A percentile compares a stretch with the other conserved stretches of the same genome.
These are phyloP conservation scores for Cryphonectria carpinicola DNA, from an alignment of 2,329 filamentous ascomycete genomes.

Conservation along the genomic window DNA sequence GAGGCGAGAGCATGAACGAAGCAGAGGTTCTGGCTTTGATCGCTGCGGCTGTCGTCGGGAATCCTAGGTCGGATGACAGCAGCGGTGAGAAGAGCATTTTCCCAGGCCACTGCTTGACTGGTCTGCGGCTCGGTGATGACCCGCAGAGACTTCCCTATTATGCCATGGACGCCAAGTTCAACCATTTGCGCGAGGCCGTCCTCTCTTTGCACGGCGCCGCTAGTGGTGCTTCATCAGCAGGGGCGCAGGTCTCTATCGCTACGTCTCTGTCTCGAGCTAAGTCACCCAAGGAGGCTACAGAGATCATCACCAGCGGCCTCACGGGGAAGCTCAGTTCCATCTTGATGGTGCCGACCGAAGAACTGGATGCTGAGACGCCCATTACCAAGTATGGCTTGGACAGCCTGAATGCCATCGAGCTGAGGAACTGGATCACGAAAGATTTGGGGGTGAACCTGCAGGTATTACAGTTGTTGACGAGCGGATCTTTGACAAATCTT, in stretches of 20 bases:
- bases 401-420: conserved; percentile 38
- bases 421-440: conserved; percentile 42
- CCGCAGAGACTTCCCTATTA: conserved; percentile 51
- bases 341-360: conserved; percentile 46
- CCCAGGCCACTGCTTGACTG: conserved; percentile 21
- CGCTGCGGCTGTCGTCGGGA: conserved; percentile 15
- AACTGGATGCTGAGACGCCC: conserved; percentile 34
- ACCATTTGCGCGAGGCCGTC: conserved; percentile 48
- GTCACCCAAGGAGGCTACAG: conserved; percentile 49
- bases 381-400: conserved; percentile 38
- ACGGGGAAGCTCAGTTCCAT: conserved; percentile 53
- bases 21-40: conserved; percentile 38
- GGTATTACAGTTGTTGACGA: conserved; percentile 58
- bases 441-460: conserved; percentile 57
- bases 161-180: conserved; percentile 58
- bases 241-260: conserved; percentile 45
- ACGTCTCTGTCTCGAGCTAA: conserved; percentile 48
- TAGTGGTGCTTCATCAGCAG: conserved; percentile 31
- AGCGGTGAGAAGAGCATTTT: conserved; percentile 32
- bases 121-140: conserved; percentile 19
- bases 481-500: conserved; percentile 38
- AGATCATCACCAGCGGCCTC: conserved; percentile 50
- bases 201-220: conserved; percentile 33
- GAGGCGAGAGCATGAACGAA: conserved; percentile 39
- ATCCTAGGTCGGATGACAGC: background rate